A percentile compares a stretch with the other conserved stretches of the same genome.
Conservation (phyloP, 192 early-diverging fungal genomes). For the Coemansia erecta region DNA sequence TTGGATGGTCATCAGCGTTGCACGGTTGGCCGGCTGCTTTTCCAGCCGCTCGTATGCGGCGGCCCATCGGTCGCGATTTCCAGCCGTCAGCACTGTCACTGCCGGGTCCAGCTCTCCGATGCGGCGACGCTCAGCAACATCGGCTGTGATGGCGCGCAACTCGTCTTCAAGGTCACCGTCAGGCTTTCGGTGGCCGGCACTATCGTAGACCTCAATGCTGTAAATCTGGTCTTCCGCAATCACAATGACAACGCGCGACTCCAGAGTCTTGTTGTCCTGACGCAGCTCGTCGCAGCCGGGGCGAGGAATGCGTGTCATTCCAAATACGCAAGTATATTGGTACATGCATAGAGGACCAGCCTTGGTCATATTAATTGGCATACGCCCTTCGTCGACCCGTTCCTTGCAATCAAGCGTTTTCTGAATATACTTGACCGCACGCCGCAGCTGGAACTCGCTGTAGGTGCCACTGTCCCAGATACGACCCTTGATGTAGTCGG, state of each 20-base stretch:
- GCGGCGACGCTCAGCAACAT: conserved; percentile 38
- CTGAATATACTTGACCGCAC: conserved; percentile 73
- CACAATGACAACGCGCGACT: conserved; percentile 60
- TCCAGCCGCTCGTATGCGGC: conserved; percentile 66
- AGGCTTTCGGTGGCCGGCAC: conserved; percentile 51
- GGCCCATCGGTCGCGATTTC: conserved; percentile 84
- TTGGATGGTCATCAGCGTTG: conserved; percentile 65
- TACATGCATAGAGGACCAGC: conserved; percentile 76
- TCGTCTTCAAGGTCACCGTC: conserved; percentile 73
- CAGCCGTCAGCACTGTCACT: conserved; percentile 67
- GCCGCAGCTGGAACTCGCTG: conserved; percentile 72
- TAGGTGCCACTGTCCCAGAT: conserved; percentile 54
- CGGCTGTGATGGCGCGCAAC: conserved; percentile 57
- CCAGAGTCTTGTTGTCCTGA: conserved; percentile 7
- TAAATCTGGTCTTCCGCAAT: conserved; percentile 81
- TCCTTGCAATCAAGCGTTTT: conserved; percentile 75
- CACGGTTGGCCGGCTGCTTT: conserved; percentile 57
- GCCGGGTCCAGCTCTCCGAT: conserved; percentile 53
- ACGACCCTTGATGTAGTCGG: neutral
- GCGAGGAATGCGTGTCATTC: conserved; percentile 79
- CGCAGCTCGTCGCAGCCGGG: conserved; percentile 69
- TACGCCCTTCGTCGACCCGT: conserved; percentile 51
- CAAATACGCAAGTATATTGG: conserved; percentile 78
- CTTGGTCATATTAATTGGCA: conserved; percentile 69
- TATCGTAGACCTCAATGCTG: conserved; percentile 63